Percentiles rank a stretch among this genome's conserved stretches.
Conservation (phyloP, 2,329 filamentous ascomycete genomes). For the Alternaria alternata region DNA sequence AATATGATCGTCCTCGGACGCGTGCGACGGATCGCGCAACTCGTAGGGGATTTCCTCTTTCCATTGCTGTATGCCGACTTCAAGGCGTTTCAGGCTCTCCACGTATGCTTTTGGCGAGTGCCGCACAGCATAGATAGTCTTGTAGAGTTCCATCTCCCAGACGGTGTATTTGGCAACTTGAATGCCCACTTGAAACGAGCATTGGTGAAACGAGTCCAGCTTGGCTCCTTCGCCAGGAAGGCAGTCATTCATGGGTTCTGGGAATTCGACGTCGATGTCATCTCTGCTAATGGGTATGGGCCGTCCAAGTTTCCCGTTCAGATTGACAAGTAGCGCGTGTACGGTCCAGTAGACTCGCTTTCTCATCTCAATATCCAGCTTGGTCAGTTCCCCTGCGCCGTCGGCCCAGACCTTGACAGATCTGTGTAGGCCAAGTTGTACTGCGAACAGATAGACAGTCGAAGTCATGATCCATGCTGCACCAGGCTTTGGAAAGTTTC, state of each 20-base stretch:
- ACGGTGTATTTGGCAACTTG: slow-evolving; percentile 71
- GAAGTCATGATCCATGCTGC: slow-evolving; percentile 74
- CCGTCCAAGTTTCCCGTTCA: slow-evolving; percentile 77
- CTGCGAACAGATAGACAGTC: slow-evolving; percentile 70
- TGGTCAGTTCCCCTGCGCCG: slow-evolving; percentile 53
- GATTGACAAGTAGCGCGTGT: slow-evolving; percentile 69
- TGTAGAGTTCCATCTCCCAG: slow-evolving; percentile 76
- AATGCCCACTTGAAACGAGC: slow-evolving; percentile 72
- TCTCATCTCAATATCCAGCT: slow-evolving; percentile 76
- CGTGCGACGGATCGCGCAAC: slow-evolving; percentile 60
- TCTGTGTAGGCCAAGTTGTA: slow-evolving; percentile 79
- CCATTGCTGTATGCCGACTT: slow-evolving; percentile 70
- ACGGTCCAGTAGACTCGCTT: slow-evolving; percentile 82
- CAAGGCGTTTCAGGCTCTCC: slow-evolving; percentile 68
- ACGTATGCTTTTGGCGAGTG: slow-evolving; percentile 70
- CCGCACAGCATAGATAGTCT: slow-evolving; percentile 76
- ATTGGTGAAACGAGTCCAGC: slow-evolving; percentile 60
- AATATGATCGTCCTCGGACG: slow-evolving; percentile 57
- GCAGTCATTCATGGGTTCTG: slow-evolving; percentile 75
- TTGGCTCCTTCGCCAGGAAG: slow-evolving; percentile 65
- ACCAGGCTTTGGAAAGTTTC: slow-evolving; percentile 81
- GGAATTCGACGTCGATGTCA: slow-evolving; percentile 82
- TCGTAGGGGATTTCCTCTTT: slow-evolving; percentile 69
- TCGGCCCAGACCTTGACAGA: slow-evolving; percentile 68
- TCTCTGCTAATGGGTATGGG: slow-evolving; percentile 78